phyloP scores from a whole-genome alignment of 2,329 filamentous ascomycete species.

The Fusarium begoniae region DNA sequence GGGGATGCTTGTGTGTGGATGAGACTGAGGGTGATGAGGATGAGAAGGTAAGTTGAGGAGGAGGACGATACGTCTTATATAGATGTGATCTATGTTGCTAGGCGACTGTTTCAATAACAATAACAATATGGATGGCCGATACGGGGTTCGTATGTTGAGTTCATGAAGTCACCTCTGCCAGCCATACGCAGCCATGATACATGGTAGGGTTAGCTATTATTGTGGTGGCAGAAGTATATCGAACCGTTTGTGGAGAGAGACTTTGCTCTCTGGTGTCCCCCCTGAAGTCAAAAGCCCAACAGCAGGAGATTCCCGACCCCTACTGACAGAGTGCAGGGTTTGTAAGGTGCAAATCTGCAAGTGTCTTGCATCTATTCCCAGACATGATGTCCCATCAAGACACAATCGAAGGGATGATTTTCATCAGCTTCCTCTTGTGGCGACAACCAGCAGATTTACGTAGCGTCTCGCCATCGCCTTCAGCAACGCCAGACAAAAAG shows the following conservation, averaged over 20 bases:
- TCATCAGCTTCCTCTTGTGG: constrained; percentile 40
- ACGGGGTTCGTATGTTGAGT: background rate
- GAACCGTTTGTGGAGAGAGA: background rate
- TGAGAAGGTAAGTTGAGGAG: constrained; percentile 9
- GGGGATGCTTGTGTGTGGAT: constrained; percentile 15
- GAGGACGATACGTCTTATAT: constrained; percentile 34
- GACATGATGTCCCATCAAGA: background rate
- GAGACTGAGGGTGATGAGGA: constrained; percentile 5
- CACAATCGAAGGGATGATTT: constrained; percentile 16
- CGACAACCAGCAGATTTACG: constrained; percentile 7
- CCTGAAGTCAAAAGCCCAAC: background rate
- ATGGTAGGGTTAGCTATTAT: background rate
- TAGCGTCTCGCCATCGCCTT: constrained; percentile 11
- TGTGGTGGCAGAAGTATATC: background rate
- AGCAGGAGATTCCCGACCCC: background rate
- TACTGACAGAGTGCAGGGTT: background rate
- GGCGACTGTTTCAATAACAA: background rate
- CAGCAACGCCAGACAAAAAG: constrained; percentile 31
- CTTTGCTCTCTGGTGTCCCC: background rate
- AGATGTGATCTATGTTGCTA: background rate
- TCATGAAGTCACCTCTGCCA: background rate
- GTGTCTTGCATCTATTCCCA: constrained; percentile 5
- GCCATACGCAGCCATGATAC: background rate
- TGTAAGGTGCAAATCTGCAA: background rate
- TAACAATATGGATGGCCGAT: background rate